phyloP scores from a whole-genome alignment of 2,329 filamentous ascomycete species.

The Penicillium sp. region DNA sequence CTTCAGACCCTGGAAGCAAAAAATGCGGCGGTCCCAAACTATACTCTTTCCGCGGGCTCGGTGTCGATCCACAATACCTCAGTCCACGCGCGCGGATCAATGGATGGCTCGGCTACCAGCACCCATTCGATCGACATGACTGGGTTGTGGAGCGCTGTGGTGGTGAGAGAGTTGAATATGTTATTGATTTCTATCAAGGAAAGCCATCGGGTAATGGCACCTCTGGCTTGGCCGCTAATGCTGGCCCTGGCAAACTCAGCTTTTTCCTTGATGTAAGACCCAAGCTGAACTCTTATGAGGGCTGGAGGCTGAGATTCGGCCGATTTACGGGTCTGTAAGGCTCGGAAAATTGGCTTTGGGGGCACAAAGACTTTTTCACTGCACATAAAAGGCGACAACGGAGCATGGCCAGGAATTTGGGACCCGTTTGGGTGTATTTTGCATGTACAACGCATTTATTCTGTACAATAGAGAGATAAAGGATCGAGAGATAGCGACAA shows the following conservation, averaged over 20 bases:
- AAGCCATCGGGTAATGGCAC: conserved; percentile 44
- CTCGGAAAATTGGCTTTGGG: neutral
- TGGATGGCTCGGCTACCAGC: conserved; percentile 80
- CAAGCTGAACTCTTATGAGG: conserved; percentile 66
- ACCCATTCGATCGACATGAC: conserved; percentile 94
- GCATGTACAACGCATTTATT: conserved; percentile 34
- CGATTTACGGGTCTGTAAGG: conserved; percentile 49
- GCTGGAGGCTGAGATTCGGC: conserved; percentile 58
- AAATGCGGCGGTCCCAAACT: conserved; percentile 77
- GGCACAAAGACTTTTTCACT: conserved; percentile 3
- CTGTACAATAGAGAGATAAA: conserved; percentile 37
- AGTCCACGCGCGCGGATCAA: conserved; percentile 84
- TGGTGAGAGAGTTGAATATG: conserved; percentile 74
- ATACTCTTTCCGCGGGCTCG: conserved; percentile 75
- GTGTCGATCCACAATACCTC: conserved; percentile 56
- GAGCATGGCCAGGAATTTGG: conserved; percentile 27
- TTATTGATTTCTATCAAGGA: conserved; percentile 97
- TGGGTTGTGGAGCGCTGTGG: conserved; percentile 96
- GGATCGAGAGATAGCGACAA: conserved; percentile 17
- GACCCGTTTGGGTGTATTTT: conserved; percentile 32
- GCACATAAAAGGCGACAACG: conserved; percentile 29
- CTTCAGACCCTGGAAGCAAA: conserved; percentile 59
- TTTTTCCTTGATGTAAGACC: conserved; percentile 68
- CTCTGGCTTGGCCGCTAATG: conserved; percentile 34
- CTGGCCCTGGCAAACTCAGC: conserved; percentile 51